Percentiles rank a stretch among this genome's conserved stretches.
These are phyloP conservation scores for Fusarium sp. DNA, from an alignment of 2,329 filamentous ascomycete species.

Conservation along the genomic window DNA sequence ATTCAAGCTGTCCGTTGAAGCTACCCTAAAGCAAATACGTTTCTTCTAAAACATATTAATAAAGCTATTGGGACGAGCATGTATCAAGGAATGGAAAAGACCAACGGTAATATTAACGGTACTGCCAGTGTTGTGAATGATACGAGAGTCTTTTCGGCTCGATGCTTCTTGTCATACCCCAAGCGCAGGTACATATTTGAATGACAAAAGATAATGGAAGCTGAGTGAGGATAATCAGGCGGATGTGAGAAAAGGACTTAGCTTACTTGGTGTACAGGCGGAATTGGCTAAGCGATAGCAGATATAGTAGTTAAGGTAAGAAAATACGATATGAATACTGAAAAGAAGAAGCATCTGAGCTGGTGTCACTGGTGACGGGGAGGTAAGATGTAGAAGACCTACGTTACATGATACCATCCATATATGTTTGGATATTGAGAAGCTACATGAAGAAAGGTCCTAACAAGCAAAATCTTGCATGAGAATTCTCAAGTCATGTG, in stretches of 20 bases:
- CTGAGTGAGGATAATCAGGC: neutral
- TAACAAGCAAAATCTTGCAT: neutral
- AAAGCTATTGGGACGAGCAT: constrained; percentile 16
- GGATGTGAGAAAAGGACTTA: neutral
- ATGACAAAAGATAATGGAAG: neutral
- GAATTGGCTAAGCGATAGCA: neutral
- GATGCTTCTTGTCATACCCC: constrained; percentile 15
- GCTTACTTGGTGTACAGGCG: constrained; percentile 3
- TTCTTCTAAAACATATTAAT: too few species aligned
- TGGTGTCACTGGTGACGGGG: neutral
- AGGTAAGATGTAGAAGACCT: neutral
- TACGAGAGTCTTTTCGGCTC: neutral
- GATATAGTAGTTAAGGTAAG: neutral
- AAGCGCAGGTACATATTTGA: constrained; percentile 23
- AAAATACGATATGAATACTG: constrained; percentile 9
- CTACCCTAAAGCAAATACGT: neutral
- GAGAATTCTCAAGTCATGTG: neutral
- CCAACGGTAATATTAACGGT: neutral
- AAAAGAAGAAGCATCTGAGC: constrained; percentile 1
- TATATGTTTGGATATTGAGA: neutral
- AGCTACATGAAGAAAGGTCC: fast-evolving
- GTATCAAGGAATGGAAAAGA: constrained; percentile 15
- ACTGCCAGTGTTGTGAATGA: neutral
- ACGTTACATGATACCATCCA: too few species aligned
- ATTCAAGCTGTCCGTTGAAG: too few species aligned